Evolutionary conservation across 805 yeast genomes (phyloP), one percentile per base, ranked within the genome.

Genomic region (Priceomyces haplophilus): DNA sequence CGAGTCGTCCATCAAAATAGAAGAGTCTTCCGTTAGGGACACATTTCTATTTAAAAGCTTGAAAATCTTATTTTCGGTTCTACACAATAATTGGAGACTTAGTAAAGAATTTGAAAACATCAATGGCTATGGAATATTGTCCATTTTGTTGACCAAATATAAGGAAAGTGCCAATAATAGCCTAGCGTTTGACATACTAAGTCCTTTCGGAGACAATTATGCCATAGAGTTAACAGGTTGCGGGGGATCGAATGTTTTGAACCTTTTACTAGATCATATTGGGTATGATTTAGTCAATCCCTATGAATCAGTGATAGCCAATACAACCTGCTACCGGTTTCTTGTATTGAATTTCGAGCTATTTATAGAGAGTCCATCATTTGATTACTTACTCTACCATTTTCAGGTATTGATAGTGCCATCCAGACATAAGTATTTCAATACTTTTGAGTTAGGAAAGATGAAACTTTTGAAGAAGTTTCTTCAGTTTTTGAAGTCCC

Each of bases 91-190:
- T 46, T 72, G 82, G 75, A 65, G 81, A 32, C 62, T 75, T 40
- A 59, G 69, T 21, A 73, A 74, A 37, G 88, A 82, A 46, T 76
- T 83, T 54, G 87, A 82, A 49, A 65, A 72, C 13, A 64, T 68
- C 3, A 76, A 75, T 48, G 89, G 89, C 1, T 85, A 79, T 51
- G 79, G 78, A 19, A 69, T 82, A 2, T 54, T 85, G 1, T 73
- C 77, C 0, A 73, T 82, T 0, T 53, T 85, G 7, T 52, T 83
- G 20, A 75, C 73, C 32, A 63, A 72, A 20, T 80, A 78, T 52
- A 69, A 65, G 47, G 45, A 41, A 13, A 50, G 47, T 16, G 43
- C 37, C 32, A 60, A 62, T 31, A 43, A 40, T 15, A 13, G 40
- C 3, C 44, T 56, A 27, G 43, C 32, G 15, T 51, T 54, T 23